These are phyloP conservation scores for Moringa oleifera DNA, from an alignment of 345 rosid genomes.

Conservation along the genomic window DNA sequence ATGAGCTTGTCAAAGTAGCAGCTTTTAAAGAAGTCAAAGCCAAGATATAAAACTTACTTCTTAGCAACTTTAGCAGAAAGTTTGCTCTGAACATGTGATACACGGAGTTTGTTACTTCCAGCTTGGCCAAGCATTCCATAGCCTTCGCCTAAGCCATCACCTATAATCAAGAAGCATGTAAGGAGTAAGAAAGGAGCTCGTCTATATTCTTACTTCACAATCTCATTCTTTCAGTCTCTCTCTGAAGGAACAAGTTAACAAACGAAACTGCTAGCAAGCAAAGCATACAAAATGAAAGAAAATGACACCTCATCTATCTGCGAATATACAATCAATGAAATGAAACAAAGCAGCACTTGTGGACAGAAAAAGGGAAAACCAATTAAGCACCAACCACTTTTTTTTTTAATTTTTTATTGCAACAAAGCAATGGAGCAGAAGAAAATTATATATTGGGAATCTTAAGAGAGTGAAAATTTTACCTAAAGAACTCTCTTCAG, in stretches of 20 bases:
- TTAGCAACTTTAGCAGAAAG: constrained; percentile 91
- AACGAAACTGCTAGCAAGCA: neutral
- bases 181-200: neutral
- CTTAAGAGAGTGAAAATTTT: constrained; percentile 3
- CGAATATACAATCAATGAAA: neutral
- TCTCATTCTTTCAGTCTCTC: neutral
- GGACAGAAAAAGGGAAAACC: neutral
- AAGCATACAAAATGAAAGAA: neutral
- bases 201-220: neutral
- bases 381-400: neutral
- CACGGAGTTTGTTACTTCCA: constrained; percentile 96
- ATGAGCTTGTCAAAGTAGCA: neutral
- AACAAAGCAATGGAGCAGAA: neutral
- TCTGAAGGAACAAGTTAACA: neutral
- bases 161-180: constrained; percentile 33
- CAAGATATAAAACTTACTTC: constrained; percentile 49
- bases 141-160: constrained; percentile 97
- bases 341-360: no score
- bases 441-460: neutral
- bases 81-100: constrained; percentile 81
- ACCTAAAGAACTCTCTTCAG: constrained; percentile 98
- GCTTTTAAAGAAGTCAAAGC: no score
- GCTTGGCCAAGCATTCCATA: constrained; percentile 99
- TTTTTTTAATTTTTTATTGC: no score
- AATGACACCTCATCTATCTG: neutral